phyloP scores from a whole-genome alignment of 1,284 basidiomycete species.

The Mycosarcoma mackinlayi region DNA sequence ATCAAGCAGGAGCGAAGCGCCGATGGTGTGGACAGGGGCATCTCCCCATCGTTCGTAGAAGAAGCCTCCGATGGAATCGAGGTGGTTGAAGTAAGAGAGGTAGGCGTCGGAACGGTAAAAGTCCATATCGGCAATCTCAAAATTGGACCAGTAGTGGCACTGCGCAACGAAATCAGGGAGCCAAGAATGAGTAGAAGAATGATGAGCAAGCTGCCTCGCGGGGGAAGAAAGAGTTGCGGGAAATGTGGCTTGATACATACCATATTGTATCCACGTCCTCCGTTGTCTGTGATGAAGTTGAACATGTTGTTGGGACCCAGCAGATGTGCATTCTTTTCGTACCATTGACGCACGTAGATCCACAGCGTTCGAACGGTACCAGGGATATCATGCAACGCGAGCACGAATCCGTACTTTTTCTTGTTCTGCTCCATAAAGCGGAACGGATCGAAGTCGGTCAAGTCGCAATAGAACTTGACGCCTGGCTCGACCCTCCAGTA shows the following conservation, averaged over 20 bases:
- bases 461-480: conserved; percentile 80
- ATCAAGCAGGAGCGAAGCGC: conserved; percentile 58
- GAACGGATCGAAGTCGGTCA: conserved; percentile 82
- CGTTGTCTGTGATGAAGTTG: conserved; percentile 82
- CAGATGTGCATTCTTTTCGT: conserved; percentile 76
- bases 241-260: conserved; percentile 6
- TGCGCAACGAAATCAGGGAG: background rate
- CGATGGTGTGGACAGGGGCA: conserved; percentile 73
- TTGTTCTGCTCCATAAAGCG: conserved; percentile 83
- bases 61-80: conserved; percentile 80
- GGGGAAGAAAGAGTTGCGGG: no score
- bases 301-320: conserved; percentile 79
- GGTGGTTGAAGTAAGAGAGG: conserved; percentile 78
- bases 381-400: conserved; percentile 81
- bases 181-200: no score
- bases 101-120: conserved; percentile 85
- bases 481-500: conserved; percentile 90
- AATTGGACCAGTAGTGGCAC: conserved; percentile 77
- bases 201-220: no score
- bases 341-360: conserved; percentile 78
- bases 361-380: conserved; percentile 83
- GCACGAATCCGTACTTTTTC: conserved; percentile 79
- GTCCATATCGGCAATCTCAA: conserved; percentile 78
- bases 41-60: conserved; percentile 79
- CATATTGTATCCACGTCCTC: conserved; percentile 72